phyloP scores from a whole-genome alignment of 1,139 yeast species.

The Pichia sp. region DNA sequence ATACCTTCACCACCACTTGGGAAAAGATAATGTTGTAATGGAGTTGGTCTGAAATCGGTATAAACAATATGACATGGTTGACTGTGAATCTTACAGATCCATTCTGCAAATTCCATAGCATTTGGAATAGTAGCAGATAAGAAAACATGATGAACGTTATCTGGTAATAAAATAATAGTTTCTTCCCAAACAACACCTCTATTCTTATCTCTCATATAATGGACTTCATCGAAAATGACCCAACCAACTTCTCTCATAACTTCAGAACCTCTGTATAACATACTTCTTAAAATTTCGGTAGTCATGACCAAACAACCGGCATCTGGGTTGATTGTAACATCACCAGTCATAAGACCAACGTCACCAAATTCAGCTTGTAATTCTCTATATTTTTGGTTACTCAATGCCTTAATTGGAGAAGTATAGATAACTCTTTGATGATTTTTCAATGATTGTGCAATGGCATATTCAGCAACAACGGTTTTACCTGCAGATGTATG shows the following conservation, averaged over 20 bases:
- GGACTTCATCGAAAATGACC: conserved; percentile 97
- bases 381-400: conserved; percentile 95
- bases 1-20: conserved; percentile 99
- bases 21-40: conserved; percentile 93
- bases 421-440: conserved; percentile 96
- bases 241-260: conserved; percentile 95
- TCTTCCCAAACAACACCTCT: conserved; percentile 99
- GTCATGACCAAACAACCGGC: conserved; percentile 98
- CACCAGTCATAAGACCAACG: conserved; percentile 96
- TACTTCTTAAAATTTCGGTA: conserved; percentile 90
- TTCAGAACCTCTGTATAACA: conserved; percentile 97
- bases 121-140: conserved; percentile 97
- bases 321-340: conserved; percentile 96
- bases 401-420: conserved; percentile 94
- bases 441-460: conserved; percentile 87
- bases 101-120: conserved; percentile 95
- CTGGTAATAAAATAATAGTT: conserved; percentile 94
- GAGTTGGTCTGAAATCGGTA: conserved; percentile 98
- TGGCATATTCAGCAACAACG: conserved; percentile 98
- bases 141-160: conserved; percentile 85
- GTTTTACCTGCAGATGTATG: conserved; percentile 92
- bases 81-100: conserved; percentile 93
- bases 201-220: conserved; percentile 93
- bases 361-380: conserved; percentile 81
- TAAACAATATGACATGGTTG: conserved; percentile 99